These are phyloP conservation scores for Boletus barrowsii DNA, from an alignment of 768 basidiomycete genomes.

Conservation along the genomic window DNA sequence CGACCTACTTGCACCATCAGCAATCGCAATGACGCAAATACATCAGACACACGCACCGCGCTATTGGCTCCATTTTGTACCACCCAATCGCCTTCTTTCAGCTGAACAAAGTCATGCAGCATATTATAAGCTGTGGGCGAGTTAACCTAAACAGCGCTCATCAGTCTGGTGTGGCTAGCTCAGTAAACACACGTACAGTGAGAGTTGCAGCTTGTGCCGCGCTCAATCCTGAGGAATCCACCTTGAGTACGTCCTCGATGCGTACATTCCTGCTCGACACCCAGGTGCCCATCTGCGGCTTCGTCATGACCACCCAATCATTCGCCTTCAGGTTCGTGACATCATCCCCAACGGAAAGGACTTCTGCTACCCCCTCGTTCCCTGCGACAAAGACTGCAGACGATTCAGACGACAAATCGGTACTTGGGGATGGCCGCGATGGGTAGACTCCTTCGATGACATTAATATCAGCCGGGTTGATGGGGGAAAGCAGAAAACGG, in stretches of 20 bases:
- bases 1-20: slow-evolving; percentile 47
- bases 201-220: slow-evolving; percentile 73
- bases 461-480: slow-evolving; percentile 82
- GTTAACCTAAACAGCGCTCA: slow-evolving; percentile 53
- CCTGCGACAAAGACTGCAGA: slow-evolving; percentile 59
- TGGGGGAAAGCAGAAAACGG: slow-evolving; percentile 64
- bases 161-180: background rate
- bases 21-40: background rate
- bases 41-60: slow-evolving; percentile 48
- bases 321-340: slow-evolving; percentile 47
- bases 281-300: slow-evolving; percentile 77
- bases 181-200: slow-evolving; percentile 44
- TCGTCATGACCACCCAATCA: slow-evolving; percentile 76
- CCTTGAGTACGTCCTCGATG: slow-evolving; percentile 55
- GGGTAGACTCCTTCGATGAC: slow-evolving; percentile 85
- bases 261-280: slow-evolving; percentile 51
- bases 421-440: slow-evolving; percentile 45
- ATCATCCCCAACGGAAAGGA: slow-evolving; percentile 57
- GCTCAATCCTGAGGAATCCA: slow-evolving; percentile 50
- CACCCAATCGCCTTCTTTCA: slow-evolving; percentile 73
- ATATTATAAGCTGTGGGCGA: slow-evolving; percentile 83
- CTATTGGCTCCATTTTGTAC: slow-evolving; percentile 87
- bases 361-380: slow-evolving; percentile 73
- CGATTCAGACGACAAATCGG: slow-evolving; percentile 34
- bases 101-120: slow-evolving; percentile 64